Evolutionary conservation across 371 early-diverging fungal species (phyloP).

Genomic region (Vavraia culicis): DNA sequence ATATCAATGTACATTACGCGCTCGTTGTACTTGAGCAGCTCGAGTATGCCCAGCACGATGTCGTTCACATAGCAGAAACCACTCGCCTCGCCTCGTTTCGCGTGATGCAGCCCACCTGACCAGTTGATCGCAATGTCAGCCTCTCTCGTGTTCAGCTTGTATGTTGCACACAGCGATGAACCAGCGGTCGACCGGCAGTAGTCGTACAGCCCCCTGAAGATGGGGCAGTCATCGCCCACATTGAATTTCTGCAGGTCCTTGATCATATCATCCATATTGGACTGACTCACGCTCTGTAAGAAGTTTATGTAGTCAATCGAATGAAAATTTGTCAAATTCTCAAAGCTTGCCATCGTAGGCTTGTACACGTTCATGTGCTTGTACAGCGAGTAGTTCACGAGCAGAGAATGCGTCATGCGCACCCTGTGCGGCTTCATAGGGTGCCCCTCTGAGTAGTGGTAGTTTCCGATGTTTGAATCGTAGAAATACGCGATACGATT

Average conservation of each 20-base stretch:
- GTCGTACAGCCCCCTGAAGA: constrained; percentile 79
- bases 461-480: constrained; percentile 53
- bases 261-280: constrained; percentile 57
- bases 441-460: constrained; percentile 57
- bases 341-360: constrained; percentile 60
- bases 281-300: constrained; percentile 68
- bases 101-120: constrained; percentile 82
- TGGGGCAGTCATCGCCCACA: constrained; percentile 68
- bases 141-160: constrained; percentile 52
- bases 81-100: constrained; percentile 64
- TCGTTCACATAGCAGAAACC: constrained; percentile 87
- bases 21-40: constrained; percentile 51
- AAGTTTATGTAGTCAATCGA: constrained; percentile 95
- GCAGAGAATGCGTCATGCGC: constrained; percentile 81
- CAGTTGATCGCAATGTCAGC: constrained; percentile 70
- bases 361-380: constrained; percentile 64
- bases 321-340: constrained; percentile 90
- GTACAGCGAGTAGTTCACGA: constrained; percentile 74
- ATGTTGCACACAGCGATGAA: constrained; percentile 66
- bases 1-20: constrained; percentile 74
- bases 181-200: constrained; percentile 74
- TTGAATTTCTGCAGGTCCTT: constrained; percentile 61
- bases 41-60: constrained; percentile 65
- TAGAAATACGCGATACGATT: constrained; percentile 41
- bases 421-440: constrained; percentile 98